Conservation (phyloP, 768 basidiomycete genomes). For the Psilocybe subaeruginosa region DNA sequence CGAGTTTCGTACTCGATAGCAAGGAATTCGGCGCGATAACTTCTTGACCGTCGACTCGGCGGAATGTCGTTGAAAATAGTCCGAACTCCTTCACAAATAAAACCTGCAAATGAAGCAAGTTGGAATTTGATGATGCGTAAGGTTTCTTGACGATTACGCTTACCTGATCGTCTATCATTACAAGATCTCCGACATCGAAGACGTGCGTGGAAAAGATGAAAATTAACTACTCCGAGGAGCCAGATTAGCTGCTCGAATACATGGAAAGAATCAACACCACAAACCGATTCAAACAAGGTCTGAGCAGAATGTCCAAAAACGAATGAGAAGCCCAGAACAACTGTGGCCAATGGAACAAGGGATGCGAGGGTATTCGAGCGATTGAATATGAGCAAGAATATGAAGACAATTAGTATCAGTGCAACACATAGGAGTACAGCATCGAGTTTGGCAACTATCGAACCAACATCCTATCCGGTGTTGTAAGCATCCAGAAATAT, state of each 20-base stretch:
- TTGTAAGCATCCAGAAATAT: slow-evolving; percentile 3
- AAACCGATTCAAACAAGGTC: slow-evolving; percentile 75
- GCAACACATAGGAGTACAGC: slow-evolving; percentile 67
- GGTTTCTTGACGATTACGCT: neutral
- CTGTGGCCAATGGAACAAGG: slow-evolving; percentile 77
- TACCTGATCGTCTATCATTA: slow-evolving; percentile 79
- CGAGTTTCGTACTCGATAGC: slow-evolving; percentile 68
- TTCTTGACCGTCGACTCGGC: slow-evolving; percentile 80
- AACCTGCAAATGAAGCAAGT: slow-evolving; percentile 20
- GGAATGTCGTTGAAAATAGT: slow-evolving; percentile 77
- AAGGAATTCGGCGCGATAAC: slow-evolving; percentile 80
- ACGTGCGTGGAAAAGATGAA: slow-evolving; percentile 88
- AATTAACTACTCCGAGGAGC: slow-evolving; percentile 52
- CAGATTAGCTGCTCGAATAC: neutral
- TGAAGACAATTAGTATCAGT: slow-evolving; percentile 62
- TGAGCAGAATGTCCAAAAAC: slow-evolving; percentile 84
- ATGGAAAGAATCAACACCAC: slow-evolving; percentile 20
- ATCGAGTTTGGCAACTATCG: slow-evolving; percentile 77
- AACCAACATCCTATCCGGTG: slow-evolving; percentile 59
- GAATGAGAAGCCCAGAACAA: slow-evolving; percentile 84
- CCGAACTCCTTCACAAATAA: slow-evolving; percentile 78
- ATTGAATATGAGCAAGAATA: slow-evolving; percentile 79
- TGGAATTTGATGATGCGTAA: slow-evolving; percentile 1
- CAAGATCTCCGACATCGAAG: slow-evolving; percentile 83
- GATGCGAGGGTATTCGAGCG: slow-evolving; percentile 65